These are phyloP conservation scores for Daedaleopsis sinensis DNA, from an alignment of 768 basidiomycete genomes.

Conservation along the genomic window DNA sequence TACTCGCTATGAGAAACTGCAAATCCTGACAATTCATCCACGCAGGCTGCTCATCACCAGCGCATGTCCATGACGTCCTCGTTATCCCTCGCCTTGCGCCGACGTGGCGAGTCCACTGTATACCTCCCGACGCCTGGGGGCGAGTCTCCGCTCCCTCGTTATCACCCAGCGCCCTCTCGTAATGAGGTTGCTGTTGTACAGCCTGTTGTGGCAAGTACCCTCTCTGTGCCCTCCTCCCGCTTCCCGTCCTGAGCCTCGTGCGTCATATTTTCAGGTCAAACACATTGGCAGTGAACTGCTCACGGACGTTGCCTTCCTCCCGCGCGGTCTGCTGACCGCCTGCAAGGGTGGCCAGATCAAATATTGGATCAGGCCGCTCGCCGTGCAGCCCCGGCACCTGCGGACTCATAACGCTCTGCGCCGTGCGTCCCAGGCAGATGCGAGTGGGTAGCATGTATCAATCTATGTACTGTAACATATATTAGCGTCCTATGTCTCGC, in stretches of 20 bases:
- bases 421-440: constrained; percentile 19
- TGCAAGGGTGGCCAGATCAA: constrained; percentile 78
- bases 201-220: constrained; percentile 73
- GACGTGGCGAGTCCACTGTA: constrained; percentile 51
- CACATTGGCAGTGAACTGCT: constrained; percentile 81
- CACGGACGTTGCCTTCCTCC: constrained; percentile 74
- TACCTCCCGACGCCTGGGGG: constrained; percentile 52
- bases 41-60: constrained; percentile 62
- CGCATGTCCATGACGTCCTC: constrained; percentile 80
- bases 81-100: constrained; percentile 69
- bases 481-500: constrained; percentile 3
- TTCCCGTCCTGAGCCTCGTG: neutral
- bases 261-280: constrained; percentile 59
- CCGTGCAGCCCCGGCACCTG: constrained; percentile 37
- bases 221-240: neutral
- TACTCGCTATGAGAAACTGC: neutral
- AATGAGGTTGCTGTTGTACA: constrained; percentile 91
- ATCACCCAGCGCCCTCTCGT: constrained; percentile 87
- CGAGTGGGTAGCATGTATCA: neutral
- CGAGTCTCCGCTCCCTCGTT: constrained; percentile 54
- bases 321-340: constrained; percentile 76
- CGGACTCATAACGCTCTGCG: constrained; percentile 26
- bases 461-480: neutral
- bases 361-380: constrained; percentile 82
- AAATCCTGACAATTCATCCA: neutral